These are phyloP conservation scores for Actinomortierella wolfii DNA, from an alignment of 371 early-diverging fungal genomes.

Conservation along the genomic window DNA sequence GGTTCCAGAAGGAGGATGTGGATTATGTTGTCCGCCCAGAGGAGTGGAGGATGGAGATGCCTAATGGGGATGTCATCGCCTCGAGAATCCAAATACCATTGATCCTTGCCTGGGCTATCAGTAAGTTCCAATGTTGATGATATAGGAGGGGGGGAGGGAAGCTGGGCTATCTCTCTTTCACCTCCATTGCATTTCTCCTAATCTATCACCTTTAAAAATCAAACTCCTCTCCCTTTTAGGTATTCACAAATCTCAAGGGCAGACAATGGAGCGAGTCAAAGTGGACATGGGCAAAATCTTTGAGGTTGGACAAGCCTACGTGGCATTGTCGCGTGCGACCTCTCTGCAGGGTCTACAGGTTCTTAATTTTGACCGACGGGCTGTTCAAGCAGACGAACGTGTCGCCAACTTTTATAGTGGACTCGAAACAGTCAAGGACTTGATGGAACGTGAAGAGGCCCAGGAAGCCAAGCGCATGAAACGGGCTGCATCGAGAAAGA, in stretches of 20 bases:
- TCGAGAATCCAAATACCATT: conserved; percentile 67
- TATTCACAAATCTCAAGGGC: conserved; percentile 92
- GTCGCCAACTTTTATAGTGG: conserved; percentile 66
- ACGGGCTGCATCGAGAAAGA: too few relatives aligned
- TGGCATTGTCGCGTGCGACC: conserved; percentile 83
- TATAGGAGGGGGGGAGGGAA: too few relatives aligned
- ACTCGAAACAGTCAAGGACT: conserved; percentile 17
- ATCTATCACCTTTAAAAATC: background rate
- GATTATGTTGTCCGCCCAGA: conserved; percentile 62
- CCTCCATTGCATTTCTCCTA: background rate
- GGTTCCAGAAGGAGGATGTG: conserved; percentile 54
- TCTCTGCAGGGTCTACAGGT: conserved; percentile 71
- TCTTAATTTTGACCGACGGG: conserved; percentile 66
- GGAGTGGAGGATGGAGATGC: conserved; percentile 63
- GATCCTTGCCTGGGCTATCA: conserved; percentile 66
- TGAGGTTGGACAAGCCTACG: conserved; percentile 89
- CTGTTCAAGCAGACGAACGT: conserved; percentile 73
- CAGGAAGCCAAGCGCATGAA: too few relatives aligned
- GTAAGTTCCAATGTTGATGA: too few relatives aligned
- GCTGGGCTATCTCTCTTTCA: background rate
- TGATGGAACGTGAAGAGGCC: conserved; percentile 13
- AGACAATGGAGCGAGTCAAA: conserved; percentile 81
- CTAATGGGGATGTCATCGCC: conserved; percentile 49
- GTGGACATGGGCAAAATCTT: conserved; percentile 82
- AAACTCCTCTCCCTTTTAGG: conserved; percentile 33